Evolutionary conservation across 345 rosid genomes (phyloP).

Genomic region (Eucalyptus coolabah): DNA sequence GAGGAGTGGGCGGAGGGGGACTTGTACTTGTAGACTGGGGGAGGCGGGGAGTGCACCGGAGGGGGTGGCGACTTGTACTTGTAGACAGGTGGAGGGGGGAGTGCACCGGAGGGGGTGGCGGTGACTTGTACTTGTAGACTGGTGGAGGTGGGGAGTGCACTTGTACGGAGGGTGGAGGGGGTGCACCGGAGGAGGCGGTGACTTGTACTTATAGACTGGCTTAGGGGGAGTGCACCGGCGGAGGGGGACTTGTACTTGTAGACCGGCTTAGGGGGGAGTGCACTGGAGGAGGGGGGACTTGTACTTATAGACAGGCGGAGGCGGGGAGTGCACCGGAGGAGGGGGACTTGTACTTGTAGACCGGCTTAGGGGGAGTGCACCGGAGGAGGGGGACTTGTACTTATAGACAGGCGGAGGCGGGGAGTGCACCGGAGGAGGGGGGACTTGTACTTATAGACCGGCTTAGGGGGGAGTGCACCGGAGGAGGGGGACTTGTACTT

Average conservation of each 20-base stretch:
- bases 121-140: not conserved
- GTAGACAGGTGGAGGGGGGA: not conserved
- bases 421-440: constrained; percentile 7
- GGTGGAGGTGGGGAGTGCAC: constrained; percentile 13
- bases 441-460: not conserved
- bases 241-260: not conserved
- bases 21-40: not conserved
- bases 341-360: no score
- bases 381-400: no score
- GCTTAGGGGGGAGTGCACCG: not conserved
- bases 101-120: not conserved
- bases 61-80: constrained; percentile 6
- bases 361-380: no score
- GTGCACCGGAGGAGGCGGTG: constrained; percentile 13
- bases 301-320: accelerated
- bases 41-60: constrained; percentile 6
- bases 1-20: constrained; percentile 15
- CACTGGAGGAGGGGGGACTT: no score
- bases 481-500: not conserved
- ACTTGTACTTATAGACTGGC: not conserved
- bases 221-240: constrained; percentile 6
- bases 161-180: no score
- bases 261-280: no score
- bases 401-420: accelerated
- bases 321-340: no score